Evolutionary conservation across 129 eudicot species (phyloP), one percentile per base, ranked within the genome.

Genomic region (Flaveria trinervia): DNA sequence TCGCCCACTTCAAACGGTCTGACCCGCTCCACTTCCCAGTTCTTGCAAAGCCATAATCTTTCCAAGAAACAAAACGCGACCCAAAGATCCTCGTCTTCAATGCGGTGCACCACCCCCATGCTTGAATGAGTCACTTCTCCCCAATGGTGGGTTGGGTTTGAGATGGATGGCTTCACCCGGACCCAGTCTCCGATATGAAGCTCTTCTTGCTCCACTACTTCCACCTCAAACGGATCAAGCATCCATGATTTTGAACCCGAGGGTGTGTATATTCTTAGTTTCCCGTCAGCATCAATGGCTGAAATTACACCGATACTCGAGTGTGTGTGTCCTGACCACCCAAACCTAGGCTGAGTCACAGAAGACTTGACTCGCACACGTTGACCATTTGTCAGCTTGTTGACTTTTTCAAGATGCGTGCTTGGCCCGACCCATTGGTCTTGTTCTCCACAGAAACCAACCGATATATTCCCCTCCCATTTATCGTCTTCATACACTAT

Each of bases 291-390:
- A 59, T 94, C 99, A 28, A 94, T 89, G 28, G 94, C 91, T 0
- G 99, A 83, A n/a, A 94, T 87, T 65, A 87, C 85, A 22, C 99
- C 97, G 7, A 94, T 72, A 59, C 97, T 94, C 9, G 92, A 79
- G 74, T 91, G 93, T 76, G 67, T 87, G 75, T 94, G 99, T 2
- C 97, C 97, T 3, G 99, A 89, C 99, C 99, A 94, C 51, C 97
- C 97, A 55, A 94, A 94, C 76, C 97, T 78, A 13, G 97, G 99
- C 30, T 87, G 96, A 83, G 83, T 91, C 72, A 89, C 88, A 0
- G 86, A 57, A 65, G 12, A 61, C 76, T 86, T 87, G 36, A 94
- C 97, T 39, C 82, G 85, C 26, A 94, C 93, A 16, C 81, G 92
- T 77, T 91, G 92, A 68, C 96, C 99, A 16, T 86, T 86, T 6